Percentiles rank a stretch among this genome's conserved stretches.
These are phyloP conservation scores for Blastocystis sp. DNA, from an alignment of 352 stramenopile genomes.

Conservation along the genomic window DNA sequence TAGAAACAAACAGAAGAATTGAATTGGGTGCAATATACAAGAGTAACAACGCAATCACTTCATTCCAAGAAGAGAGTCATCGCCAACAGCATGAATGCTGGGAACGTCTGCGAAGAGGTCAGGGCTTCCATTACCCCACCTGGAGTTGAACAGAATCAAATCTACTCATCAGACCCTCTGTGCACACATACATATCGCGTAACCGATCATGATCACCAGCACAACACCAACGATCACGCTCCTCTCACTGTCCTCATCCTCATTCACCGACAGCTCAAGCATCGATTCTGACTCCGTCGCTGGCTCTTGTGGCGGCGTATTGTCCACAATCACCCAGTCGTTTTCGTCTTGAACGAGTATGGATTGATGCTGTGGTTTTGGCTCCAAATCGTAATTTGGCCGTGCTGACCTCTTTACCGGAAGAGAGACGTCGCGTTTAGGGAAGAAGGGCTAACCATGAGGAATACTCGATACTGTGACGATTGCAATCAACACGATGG, in stretches of 20 bases:
- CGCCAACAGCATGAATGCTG: not conserved
- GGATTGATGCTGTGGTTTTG: not conserved
- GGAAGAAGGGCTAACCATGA: not conserved
- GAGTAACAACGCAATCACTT: not conserved
- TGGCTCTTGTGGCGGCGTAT: too few relatives aligned
- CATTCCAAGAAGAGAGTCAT: not conserved
- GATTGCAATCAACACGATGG: not conserved
- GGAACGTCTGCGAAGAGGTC: not conserved
- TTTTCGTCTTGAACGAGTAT: not conserved
- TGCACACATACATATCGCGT: conserved; percentile 1
- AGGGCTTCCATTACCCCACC: not conserved
- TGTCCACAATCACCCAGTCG: conserved; percentile 28
- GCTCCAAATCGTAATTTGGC: conserved; percentile 24
- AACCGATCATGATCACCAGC: conserved; percentile 13
- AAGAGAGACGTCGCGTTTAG: not conserved
- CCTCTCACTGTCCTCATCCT: not conserved
- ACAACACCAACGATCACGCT: not conserved
- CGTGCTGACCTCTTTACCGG: not conserved
- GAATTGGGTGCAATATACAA: not conserved
- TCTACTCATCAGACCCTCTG: not conserved
- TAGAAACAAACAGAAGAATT: not conserved
- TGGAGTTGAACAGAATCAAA: not conserved
- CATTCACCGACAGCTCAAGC: not conserved
- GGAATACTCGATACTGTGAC: not conserved
- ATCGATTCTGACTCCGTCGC: not conserved